A percentile compares a stretch with the other conserved stretches of the same genome.
Evolutionary conservation across 78 protist species (phyloP).

Genomic region (Dictyostelium brefeldianum): DNA sequence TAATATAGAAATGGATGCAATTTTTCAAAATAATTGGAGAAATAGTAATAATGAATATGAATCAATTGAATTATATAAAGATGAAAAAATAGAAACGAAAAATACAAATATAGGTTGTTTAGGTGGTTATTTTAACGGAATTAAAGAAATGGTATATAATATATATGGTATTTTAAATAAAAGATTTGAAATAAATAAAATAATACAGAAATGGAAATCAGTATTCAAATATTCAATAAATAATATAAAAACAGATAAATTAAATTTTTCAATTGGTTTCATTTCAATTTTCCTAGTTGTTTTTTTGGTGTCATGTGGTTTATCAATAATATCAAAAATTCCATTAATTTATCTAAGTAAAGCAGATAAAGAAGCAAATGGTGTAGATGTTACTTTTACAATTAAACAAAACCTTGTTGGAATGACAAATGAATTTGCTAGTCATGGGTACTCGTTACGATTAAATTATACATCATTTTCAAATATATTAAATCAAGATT

Average conservation of each 20-base stretch:
- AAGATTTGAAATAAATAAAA: neutral
- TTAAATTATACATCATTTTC: no score
- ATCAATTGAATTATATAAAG: neutral
- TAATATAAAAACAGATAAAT: conserved; percentile 16
- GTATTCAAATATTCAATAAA: neutral
- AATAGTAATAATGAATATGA: neutral
- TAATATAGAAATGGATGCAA: neutral
- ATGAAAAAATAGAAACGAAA: neutral
- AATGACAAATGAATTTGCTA: no score
- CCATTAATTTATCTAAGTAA: conserved; percentile 5
- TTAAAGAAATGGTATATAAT: neutral
- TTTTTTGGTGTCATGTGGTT: conserved; percentile 17
- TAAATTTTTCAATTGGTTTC: conserved; percentile 60
- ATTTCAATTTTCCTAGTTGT: conserved; percentile 84
- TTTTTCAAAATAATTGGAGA: neutral
- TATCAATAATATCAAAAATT: neutral
- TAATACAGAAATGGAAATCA: neutral
- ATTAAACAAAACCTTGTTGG: no score
- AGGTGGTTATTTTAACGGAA: no score
- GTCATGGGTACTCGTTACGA: no score
- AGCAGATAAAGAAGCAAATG: neutral
- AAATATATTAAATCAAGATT: no score
- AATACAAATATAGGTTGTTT: no score
- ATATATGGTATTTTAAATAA: neutral
- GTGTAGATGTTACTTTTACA: neutral